Conservation (phyloP, 73 alveolate species). For the Uronychia setigera region DNA sequence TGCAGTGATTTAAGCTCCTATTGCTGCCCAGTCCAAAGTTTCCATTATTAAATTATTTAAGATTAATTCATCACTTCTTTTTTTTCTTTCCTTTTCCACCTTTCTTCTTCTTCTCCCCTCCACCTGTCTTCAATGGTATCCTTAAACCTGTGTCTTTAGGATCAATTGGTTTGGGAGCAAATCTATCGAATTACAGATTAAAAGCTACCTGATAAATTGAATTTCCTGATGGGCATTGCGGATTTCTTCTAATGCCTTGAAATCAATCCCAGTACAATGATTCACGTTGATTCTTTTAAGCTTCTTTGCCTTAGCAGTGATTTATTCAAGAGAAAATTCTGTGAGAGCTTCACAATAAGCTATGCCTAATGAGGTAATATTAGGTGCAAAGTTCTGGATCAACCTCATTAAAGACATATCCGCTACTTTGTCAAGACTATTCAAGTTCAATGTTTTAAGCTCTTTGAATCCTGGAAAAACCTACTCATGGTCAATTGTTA, state of each 20-base stretch:
- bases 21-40: neutral
- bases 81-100: constrained; percentile 22
- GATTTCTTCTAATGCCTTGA: constrained; percentile 9
- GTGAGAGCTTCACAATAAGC: constrained; percentile 13
- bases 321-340: neutral
- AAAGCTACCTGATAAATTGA: neutral
- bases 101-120: constrained; percentile 18
- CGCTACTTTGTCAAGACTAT: neutral
- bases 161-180: constrained; percentile 5
- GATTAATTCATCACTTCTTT: constrained; percentile 6
- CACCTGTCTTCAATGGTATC: constrained; percentile 13
- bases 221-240: neutral
- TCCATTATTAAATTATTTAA: constrained; percentile 1
- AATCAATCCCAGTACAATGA: neutral
- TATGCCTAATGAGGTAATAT: neutral
- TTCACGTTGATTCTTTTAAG: neutral
- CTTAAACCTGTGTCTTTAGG: constrained; percentile 32
- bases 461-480: constrained; percentile 9
- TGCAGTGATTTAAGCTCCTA: neutral
- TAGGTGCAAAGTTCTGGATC: neutral
- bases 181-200: constrained; percentile 4
- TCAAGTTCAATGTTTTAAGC: constrained; percentile 13
- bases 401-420: constrained; percentile 12
- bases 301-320: neutral
- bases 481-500: constrained; percentile 8